Conservation (phyloP, 169 alveolate genomes). For the Babesia gibsoni region DNA sequence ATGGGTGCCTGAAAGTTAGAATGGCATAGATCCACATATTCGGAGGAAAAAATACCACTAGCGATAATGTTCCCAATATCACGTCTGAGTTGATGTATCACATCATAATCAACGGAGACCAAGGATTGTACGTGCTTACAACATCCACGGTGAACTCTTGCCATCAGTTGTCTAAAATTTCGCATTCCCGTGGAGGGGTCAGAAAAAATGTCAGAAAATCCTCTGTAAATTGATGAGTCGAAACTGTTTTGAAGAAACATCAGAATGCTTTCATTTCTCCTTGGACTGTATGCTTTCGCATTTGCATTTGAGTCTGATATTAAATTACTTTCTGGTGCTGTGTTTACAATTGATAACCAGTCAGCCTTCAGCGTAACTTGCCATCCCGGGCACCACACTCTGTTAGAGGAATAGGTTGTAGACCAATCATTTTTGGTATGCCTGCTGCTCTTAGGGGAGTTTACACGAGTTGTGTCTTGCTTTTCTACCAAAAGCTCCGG, state of each 20-base stretch:
- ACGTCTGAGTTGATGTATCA: slow-evolving; percentile 12
- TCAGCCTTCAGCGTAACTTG: too few relatives aligned
- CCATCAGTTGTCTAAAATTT: neutral
- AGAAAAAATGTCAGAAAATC: neutral
- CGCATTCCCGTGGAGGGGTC: neutral
- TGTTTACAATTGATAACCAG: too few relatives aligned
- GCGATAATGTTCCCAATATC: slow-evolving; percentile 54
- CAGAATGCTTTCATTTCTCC: neutral
- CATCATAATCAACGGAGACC: slow-evolving; percentile 11
- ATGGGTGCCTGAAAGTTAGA: neutral
- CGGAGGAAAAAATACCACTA: slow-evolving; percentile 2
- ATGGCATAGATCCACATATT: slow-evolving; percentile 19
- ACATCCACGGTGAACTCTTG: slow-evolving; percentile 22
- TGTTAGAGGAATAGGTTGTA: too few relatives aligned
- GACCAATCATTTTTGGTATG: too few relatives aligned
- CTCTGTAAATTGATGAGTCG: neutral
- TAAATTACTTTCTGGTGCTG: too few relatives aligned
- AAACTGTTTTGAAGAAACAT: neutral
- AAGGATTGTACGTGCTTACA: slow-evolving; percentile 16
- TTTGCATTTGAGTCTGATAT: too few relatives aligned
- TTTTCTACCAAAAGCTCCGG: too few relatives aligned
- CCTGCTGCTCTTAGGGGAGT: too few relatives aligned
- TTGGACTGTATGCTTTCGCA: too few relatives aligned
- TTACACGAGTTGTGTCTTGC: too few relatives aligned
- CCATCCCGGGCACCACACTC: too few relatives aligned